These are phyloP conservation scores for Ochromonas danica DNA, from an alignment of 108 stramenopile species.

Conservation along the genomic window DNA sequence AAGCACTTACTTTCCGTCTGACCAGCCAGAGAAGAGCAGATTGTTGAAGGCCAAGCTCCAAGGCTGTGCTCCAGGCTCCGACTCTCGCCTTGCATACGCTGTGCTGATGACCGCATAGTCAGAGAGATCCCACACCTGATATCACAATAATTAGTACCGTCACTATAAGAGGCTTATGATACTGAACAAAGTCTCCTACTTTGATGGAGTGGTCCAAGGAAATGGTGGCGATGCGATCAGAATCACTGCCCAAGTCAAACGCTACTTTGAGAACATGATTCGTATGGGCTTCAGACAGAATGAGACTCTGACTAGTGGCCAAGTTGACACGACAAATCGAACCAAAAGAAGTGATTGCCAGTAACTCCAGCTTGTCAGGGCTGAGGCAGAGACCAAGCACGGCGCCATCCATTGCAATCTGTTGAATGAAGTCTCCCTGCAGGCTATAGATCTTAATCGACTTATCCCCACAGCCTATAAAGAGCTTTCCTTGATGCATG, in stretches of 20 bases:
- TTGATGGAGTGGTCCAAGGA: constrained; percentile 54
- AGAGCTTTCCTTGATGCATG: constrained; percentile 37
- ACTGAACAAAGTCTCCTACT: no score
- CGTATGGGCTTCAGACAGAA: constrained; percentile 52
- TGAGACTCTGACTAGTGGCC: constrained; percentile 25
- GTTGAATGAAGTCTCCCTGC: constrained; percentile 39
- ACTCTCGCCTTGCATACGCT: background rate
- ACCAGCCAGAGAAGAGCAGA: constrained; percentile 59
- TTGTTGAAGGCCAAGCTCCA: constrained; percentile 47
- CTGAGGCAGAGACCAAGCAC: constrained; percentile 54
- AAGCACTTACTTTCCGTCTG: constrained; percentile 48
- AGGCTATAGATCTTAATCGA: constrained; percentile 54
- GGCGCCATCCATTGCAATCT: constrained; percentile 47
- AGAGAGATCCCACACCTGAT: constrained; percentile 22
- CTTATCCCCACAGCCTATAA: constrained; percentile 59
- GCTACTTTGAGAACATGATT: constrained; percentile 43
- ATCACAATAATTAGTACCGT: no score
- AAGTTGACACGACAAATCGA: constrained; percentile 45
- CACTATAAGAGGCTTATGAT: no score
- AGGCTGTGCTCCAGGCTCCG: background rate
- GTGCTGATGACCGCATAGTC: constrained; percentile 10
- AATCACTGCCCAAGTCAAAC: constrained; percentile 44
- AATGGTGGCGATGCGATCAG: constrained; percentile 59
- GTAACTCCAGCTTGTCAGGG: constrained; percentile 49
- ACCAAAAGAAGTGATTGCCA: constrained; percentile 49